Conservation (phyloP, 192 early-diverging fungal species). For the Nowakowskiella sp. region DNA sequence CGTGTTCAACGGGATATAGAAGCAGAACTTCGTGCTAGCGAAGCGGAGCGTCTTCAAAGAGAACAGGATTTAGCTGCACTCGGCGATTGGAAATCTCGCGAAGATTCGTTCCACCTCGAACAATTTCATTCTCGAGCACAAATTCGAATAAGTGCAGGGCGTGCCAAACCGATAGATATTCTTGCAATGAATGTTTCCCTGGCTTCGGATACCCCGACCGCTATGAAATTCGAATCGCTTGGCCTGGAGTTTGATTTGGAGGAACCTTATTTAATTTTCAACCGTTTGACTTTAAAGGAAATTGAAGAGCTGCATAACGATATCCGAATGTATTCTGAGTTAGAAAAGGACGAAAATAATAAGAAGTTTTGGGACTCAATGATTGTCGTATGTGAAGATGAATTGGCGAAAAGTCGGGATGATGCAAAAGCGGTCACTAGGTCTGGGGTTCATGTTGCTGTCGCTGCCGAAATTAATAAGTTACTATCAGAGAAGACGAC, state of each 20-base stretch:
- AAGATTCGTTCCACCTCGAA: slow-evolving; percentile 87
- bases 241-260: slow-evolving; percentile 80
- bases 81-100: slow-evolving; percentile 92
- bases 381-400: slow-evolving; percentile 4
- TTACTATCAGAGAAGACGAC: slow-evolving; percentile 68
- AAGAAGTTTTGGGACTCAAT: slow-evolving; percentile 72
- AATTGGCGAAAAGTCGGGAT: neutral
- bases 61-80: slow-evolving; percentile 79
- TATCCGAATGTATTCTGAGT: slow-evolving; percentile 75
- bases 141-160: slow-evolving; percentile 78
- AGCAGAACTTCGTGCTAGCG: slow-evolving; percentile 44
- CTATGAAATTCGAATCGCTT: slow-evolving; percentile 62
- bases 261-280: slow-evolving; percentile 76
- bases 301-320: slow-evolving; percentile 76
- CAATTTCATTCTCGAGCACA: slow-evolving; percentile 88
- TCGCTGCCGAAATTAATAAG: neutral
- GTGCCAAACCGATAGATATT: slow-evolving; percentile 88
- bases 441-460: neutral
- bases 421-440: neutral
- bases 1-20: slow-evolving; percentile 78
- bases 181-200: slow-evolving; percentile 83
- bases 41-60: slow-evolving; percentile 53
- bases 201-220: slow-evolving; percentile 55
- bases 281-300: slow-evolving; percentile 57
- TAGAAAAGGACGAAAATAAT: slow-evolving; percentile 72